Percentiles rank a stretch among this genome's conserved stretches.
These are phyloP conservation scores for maize (Zea mays) DNA, from an alignment of 176 grass and related monocot genomes.

Conservation along the genomic window Zm-B73-REFERENCE-NAM-5.0 NC_050100.1:2896501-2897000, in stretches of 20 bases:
- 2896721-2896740: neutral
- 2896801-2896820: neutral
- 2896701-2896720: neutral
- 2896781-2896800: neutral
- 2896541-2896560: slow-evolving; percentile 6
- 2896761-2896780: neutral
- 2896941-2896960: neutral
- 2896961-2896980: neutral
- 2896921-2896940: neutral
- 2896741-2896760: neutral
- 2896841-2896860: neutral
- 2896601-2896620: neutral
- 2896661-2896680: neutral
- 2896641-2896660: neutral
- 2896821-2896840: neutral
- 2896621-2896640: slow-evolving; percentile 18
- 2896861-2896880: neutral
- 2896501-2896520: neutral
- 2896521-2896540: neutral
- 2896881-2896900: neutral
- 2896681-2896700: slow-evolving; percentile 43
- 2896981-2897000: no score
- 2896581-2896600: slow-evolving; percentile 29
- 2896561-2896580: neutral
- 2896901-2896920: neutral